Conservation (phyloP, 345 rosid species). For the Hevea brasiliensis region DNA sequence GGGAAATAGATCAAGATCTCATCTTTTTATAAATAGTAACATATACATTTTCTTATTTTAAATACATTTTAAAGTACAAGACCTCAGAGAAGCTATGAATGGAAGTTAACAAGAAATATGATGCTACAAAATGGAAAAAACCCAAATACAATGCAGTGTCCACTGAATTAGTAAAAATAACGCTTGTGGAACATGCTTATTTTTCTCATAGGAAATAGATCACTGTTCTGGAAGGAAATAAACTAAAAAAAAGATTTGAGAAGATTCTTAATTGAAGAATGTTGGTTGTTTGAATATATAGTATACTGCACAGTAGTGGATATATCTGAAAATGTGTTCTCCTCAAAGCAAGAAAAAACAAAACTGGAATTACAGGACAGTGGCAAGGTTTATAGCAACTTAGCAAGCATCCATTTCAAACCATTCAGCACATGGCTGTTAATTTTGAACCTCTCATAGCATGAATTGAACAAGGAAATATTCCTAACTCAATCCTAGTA, state of each 20-base stretch:
- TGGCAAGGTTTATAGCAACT: not conserved
- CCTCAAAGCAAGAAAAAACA: not conserved
- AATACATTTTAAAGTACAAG: not conserved
- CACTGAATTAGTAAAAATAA: not conserved
- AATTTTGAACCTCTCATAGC: not conserved
- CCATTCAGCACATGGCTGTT: not conserved
- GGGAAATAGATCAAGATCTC: slow-evolving; percentile 1
- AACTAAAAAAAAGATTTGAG: not conserved
- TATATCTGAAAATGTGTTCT: not conserved
- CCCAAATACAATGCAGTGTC: not conserved
- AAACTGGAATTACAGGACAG: not conserved
- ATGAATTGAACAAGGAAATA: not conserved
- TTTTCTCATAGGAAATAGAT: not conserved
- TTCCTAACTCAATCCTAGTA: not conserved
- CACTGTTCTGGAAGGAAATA: not conserved
- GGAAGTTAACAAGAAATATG: not conserved
- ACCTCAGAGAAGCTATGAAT: not conserved
- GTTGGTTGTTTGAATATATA: not conserved
- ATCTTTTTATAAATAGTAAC: not conserved
- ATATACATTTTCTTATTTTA: not conserved
- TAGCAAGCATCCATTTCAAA: not conserved
- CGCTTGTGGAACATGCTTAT: not conserved
- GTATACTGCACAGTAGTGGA: no score
- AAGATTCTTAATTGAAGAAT: not conserved
- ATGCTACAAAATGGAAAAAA: not conserved